These are phyloP conservation scores for Suhomyces terraborum DNA, from an alignment of 1,139 yeast genomes.

Conservation along the genomic window DNA sequence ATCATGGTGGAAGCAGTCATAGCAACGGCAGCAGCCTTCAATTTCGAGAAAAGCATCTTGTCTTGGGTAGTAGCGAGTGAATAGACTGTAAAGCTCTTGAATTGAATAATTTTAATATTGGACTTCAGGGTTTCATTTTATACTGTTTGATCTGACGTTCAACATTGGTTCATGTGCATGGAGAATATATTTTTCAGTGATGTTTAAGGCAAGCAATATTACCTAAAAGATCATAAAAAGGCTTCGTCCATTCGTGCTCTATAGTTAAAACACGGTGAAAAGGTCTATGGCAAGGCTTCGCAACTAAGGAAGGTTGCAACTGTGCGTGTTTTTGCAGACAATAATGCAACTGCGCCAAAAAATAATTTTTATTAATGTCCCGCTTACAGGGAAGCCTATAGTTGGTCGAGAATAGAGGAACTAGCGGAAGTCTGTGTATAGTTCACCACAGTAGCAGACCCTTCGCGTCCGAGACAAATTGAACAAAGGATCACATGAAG, in stretches of 20 bases:
- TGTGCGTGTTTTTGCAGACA: constrained; percentile 1
- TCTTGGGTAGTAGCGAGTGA: constrained; percentile 11
- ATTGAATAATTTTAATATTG: background rate
- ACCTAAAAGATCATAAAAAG: background rate
- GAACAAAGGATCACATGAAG: background rate
- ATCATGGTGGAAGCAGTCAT: constrained; percentile 17
- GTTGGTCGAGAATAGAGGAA: background rate
- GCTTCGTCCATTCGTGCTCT: background rate
- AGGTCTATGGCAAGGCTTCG: background rate
- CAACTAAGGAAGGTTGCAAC: background rate
- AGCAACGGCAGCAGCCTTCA: constrained; percentile 19
- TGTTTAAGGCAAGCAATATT: background rate
- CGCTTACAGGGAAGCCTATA: too few relatives aligned
- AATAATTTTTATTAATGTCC: too few relatives aligned
- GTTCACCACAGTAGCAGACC: background rate
- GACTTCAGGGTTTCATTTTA: constrained; percentile 3
- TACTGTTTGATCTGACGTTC: constrained; percentile 3
- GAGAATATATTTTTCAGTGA: too few relatives aligned
- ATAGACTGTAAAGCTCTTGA: constrained; percentile 5
- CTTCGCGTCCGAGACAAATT: background rate
- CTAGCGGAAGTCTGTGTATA: background rate
- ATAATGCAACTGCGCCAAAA: background rate
- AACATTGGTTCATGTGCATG: background rate
- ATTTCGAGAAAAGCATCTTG: constrained; percentile 19
- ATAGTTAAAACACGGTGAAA: background rate